Conservation (phyloP, 2,329 filamentous ascomycete genomes). For the Diplodia corticola region DNA sequence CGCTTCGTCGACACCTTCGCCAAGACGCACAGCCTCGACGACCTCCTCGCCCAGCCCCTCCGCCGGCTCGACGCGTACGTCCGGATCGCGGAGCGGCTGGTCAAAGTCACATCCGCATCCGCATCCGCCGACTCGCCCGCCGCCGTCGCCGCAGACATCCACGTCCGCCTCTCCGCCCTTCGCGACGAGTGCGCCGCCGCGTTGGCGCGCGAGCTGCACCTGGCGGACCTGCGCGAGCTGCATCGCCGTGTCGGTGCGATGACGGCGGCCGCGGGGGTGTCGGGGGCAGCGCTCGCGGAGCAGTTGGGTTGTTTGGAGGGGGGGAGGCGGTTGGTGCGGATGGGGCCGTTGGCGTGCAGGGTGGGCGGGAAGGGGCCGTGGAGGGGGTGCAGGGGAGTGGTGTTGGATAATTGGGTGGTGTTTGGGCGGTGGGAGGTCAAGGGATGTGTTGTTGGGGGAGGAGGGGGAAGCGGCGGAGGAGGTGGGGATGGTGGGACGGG, state of each 20-base stretch:
- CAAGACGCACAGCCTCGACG: conserved; percentile 31
- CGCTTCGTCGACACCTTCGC: conserved; percentile 28
- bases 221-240: conserved; percentile 31
- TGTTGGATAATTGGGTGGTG: conserved; percentile 35
- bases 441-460: conserved; percentile 15
- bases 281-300: not conserved
- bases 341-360: conserved; percentile 33
- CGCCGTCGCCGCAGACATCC: conserved; percentile 23
- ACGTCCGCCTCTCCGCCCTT: conserved; percentile 26
- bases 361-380: conserved; percentile 34
- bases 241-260: conserved; percentile 30
- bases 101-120: not conserved
- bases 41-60: conserved; percentile 31
- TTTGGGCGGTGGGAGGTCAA: conserved; percentile 35
- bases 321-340: conserved; percentile 28
- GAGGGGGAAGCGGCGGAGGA: not conserved
- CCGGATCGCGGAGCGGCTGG: conserved; percentile 24
- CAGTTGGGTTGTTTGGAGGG: conserved; percentile 27
- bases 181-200: too few relatives aligned
- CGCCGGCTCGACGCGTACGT: conserved; percentile 31
- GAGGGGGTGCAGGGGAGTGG: conserved; percentile 30
- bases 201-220: too few relatives aligned
- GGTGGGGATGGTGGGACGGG: conserved; percentile 1
- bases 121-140: conserved; percentile 25
- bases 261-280: conserved; percentile 13